Percentiles rank a stretch among this genome's conserved stretches.
Evolutionary conservation across 345 rosid genomes (phyloP).

Genomic region (Eucalyptus sp.): DNA sequence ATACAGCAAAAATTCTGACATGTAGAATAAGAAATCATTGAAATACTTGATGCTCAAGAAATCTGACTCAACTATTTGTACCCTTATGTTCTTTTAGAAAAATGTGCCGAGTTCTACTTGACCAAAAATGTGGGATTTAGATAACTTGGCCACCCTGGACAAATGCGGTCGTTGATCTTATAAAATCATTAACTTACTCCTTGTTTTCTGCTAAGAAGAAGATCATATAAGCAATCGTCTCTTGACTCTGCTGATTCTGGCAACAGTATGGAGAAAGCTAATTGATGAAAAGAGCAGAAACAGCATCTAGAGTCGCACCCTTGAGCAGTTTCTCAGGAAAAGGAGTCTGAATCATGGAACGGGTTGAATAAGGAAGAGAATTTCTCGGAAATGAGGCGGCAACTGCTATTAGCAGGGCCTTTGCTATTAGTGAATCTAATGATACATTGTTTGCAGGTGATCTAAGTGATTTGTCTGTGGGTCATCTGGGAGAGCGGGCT

Average conservation of each 20-base stretch:
- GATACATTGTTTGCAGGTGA: too few relatives aligned
- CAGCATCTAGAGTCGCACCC: background rate
- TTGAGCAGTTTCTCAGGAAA: background rate
- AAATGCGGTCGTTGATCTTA: too few relatives aligned
- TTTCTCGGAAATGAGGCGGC: slow-evolving; percentile 4
- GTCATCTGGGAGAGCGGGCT: background rate
- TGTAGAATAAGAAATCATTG: background rate
- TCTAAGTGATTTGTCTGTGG: slow-evolving; percentile 13
- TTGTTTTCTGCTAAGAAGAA: too few relatives aligned
- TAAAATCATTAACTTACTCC: too few relatives aligned
- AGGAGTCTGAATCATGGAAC: background rate
- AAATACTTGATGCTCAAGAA: background rate
- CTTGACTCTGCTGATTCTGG: too few relatives aligned
- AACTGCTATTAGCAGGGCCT: slow-evolving; percentile 2
- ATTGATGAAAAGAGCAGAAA: background rate
- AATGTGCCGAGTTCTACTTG: too few relatives aligned
- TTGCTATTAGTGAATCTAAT: background rate
- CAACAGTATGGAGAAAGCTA: too few relatives aligned
- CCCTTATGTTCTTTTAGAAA: too few relatives aligned
- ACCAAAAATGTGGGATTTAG: too few relatives aligned
- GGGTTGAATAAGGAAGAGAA: background rate
- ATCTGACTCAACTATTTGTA: too few relatives aligned
- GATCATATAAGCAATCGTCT: too few relatives aligned
- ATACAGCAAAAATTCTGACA: background rate
- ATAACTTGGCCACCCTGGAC: too few relatives aligned